phyloP scores from a whole-genome alignment of 2,329 filamentous ascomycete genomes.

The Xenoacremonium recifei region DNA sequence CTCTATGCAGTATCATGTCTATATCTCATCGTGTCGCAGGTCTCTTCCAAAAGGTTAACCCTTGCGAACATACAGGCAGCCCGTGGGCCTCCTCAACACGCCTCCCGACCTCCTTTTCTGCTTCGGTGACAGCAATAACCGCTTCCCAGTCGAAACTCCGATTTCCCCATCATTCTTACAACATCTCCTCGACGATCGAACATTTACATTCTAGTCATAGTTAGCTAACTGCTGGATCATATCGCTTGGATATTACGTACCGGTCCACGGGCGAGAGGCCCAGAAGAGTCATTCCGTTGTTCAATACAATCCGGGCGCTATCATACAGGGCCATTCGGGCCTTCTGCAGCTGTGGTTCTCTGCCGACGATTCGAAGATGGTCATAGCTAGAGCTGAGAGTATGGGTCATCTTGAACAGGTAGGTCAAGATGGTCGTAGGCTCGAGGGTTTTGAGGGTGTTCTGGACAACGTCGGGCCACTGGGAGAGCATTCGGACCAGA shows the following conservation, averaged over 20 bases:
- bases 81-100: too few relatives aligned
- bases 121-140: too few relatives aligned
- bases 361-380: constrained; percentile 77
- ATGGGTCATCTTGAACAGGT: constrained; percentile 87
- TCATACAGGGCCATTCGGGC: constrained; percentile 74
- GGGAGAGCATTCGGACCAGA: constrained; percentile 71
- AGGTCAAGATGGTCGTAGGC: constrained; percentile 54
- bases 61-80: too few relatives aligned
- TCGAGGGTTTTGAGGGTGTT: constrained; percentile 85
- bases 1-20: constrained; percentile 19
- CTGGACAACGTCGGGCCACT: constrained; percentile 81
- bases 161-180: too few relatives aligned
- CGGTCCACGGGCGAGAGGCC: constrained; percentile 74
- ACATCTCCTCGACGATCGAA: too few relatives aligned
- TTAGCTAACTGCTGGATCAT: constrained; percentile 5
- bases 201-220: constrained; percentile 20
- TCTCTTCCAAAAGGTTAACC: too few relatives aligned
- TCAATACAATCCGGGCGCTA: constrained; percentile 70
- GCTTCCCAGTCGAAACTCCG: too few relatives aligned
- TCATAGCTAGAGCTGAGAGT: constrained; percentile 78
- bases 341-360: constrained; percentile 67
- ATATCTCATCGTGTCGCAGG: too few relatives aligned
- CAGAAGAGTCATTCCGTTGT: constrained; percentile 80
- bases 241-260: constrained; percentile 18
- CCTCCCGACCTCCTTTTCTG: too few relatives aligned